Conservation (phyloP, 768 basidiomycete species). For the Boletus rufocinnamomeus region DNA sequence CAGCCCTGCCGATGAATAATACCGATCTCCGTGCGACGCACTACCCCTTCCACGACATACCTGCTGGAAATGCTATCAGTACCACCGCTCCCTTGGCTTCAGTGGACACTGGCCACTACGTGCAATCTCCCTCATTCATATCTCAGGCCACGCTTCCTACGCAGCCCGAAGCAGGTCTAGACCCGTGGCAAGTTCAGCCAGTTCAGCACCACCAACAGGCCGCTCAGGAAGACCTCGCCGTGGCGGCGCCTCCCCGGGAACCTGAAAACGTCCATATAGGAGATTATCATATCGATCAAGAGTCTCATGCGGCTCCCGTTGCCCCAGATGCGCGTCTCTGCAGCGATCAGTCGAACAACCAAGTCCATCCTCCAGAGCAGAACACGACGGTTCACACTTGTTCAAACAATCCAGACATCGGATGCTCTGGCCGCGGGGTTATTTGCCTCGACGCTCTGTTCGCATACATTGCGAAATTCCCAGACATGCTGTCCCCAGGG, state of each 20-base stretch:
- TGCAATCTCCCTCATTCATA: too few species aligned
- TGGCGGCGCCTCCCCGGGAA: too few species aligned
- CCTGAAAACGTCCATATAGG: too few species aligned
- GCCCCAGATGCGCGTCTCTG: background rate
- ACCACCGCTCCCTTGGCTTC: background rate
- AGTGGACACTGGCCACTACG: too few species aligned
- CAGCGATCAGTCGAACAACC: too few species aligned
- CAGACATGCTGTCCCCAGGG: background rate
- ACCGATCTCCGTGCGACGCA: background rate
- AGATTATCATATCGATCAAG: background rate
- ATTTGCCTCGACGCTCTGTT: background rate
- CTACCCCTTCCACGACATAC: background rate
- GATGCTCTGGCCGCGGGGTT: background rate
- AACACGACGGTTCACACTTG: background rate
- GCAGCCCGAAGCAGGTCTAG: background rate
- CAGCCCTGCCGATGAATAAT: background rate
- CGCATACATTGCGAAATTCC: rapidly evolving
- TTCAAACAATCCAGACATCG: background rate
- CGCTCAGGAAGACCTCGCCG: background rate
- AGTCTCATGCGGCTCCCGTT: background rate
- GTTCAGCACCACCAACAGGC: background rate
- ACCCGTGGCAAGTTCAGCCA: background rate
- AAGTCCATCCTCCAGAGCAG: too few species aligned
- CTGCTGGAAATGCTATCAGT: background rate
- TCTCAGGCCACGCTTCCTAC: background rate